A percentile compares a stretch with the other conserved stretches of the same genome.
phyloP scores from a whole-genome alignment of 192 early-diverging fungal genomes.

The Backusella mclennaniae region DNA sequence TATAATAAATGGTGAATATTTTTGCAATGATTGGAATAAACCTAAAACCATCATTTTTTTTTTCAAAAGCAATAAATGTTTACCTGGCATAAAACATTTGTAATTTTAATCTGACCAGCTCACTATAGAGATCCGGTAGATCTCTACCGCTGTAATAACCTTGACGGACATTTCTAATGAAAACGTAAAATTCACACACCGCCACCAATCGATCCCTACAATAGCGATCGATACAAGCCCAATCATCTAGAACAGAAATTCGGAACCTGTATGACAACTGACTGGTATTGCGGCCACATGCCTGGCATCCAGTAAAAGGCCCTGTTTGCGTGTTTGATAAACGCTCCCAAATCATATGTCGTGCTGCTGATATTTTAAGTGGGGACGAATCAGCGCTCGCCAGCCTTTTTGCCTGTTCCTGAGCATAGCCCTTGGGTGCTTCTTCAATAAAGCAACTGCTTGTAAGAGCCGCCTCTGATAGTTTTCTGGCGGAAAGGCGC shows the following conservation, averaged over 20 bases:
- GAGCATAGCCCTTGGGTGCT: conserved; percentile 48
- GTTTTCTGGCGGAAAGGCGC: conserved; percentile 79
- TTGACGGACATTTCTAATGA: conserved; percentile 84
- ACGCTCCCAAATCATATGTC: conserved; percentile 52
- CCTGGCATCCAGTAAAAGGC: conserved; percentile 45
- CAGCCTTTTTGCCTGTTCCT: conserved; percentile 35
- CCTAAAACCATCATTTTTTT: too few species aligned
- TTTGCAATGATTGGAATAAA: too few species aligned
- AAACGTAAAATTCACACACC: conserved; percentile 91
- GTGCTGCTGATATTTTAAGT: conserved; percentile 48
- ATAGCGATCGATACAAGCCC: conserved; percentile 73
- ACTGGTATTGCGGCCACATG: conserved; percentile 44
- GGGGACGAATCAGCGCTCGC: conserved; percentile 19
- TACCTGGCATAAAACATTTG: conserved; percentile 83
- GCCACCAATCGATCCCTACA: conserved; percentile 94
- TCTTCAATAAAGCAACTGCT: conserved; percentile 91
- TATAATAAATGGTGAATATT: not conserved
- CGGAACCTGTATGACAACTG: conserved; percentile 61
- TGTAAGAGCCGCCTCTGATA: conserved; percentile 81
- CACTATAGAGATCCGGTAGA: conserved; percentile 77
- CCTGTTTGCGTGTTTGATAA: conserved; percentile 30
- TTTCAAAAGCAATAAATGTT: too few species aligned
- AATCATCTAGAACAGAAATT: conserved; percentile 67
- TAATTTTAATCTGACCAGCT: conserved; percentile 76
- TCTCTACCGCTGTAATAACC: conserved; percentile 76